These are phyloP conservation scores for Exophiala sp. DNA, from an alignment of 2,329 filamentous ascomycete genomes.

Conservation along the genomic window DNA sequence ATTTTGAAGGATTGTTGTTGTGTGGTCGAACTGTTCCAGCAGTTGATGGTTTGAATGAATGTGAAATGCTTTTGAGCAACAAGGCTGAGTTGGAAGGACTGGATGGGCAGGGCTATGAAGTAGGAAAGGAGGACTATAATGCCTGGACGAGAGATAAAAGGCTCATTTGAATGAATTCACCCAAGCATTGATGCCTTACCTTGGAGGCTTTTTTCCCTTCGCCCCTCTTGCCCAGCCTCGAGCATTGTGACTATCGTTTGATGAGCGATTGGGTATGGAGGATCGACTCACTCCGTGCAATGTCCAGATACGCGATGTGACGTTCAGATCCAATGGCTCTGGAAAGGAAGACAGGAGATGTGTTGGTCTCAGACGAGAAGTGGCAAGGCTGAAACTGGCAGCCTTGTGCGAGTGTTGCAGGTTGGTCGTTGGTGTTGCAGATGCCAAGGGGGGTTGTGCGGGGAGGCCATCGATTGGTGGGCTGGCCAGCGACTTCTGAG, in stretches of 20 bases:
- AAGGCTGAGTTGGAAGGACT: not conserved
- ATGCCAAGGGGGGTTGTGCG: constrained; percentile 3
- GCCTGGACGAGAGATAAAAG: not conserved
- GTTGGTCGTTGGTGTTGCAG: constrained; percentile 3
- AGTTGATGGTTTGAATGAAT: constrained; percentile 11
- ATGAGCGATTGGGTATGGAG: constrained; percentile 2
- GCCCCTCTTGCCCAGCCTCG: not conserved
- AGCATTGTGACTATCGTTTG: not conserved
- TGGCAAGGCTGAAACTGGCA: constrained; percentile 17
- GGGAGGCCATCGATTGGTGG: constrained; percentile 5
- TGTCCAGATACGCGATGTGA: not conserved
- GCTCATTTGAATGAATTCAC: constrained; percentile 9
- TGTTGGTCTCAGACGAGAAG: constrained; percentile 11
- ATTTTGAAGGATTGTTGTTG: constrained; percentile 11
- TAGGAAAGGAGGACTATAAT: constrained; percentile 1
- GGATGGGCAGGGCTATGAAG: not conserved
- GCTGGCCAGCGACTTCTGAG: not conserved
- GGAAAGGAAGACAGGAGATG: not conserved
- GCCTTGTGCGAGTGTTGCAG: constrained; percentile 19
- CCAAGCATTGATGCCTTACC: not conserved
- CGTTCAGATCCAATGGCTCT: constrained; percentile 10
- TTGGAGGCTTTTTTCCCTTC: constrained; percentile 4
- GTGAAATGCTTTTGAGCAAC: not conserved
- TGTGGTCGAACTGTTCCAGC: constrained; percentile 6
- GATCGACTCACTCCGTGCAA: not conserved